Base-by-base conservation (phyloP, 352 stramenopile genomes). In the Aphanomyces euteiches region DNA sequence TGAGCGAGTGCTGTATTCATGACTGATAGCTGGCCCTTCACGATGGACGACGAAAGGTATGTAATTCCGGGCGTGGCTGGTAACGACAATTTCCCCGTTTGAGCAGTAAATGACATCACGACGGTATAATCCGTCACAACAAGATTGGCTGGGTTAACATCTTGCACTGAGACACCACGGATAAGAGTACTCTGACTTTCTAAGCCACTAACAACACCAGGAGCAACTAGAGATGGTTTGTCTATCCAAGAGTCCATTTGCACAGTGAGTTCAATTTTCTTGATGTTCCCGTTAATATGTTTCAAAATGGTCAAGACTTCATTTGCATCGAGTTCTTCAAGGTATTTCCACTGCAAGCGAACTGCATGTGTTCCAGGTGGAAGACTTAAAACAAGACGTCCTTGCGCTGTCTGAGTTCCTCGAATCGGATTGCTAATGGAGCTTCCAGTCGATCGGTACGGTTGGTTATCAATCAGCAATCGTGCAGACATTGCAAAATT, bases 181-280 rank as follows among this genome's bases (percentile, higher is more conserved):
- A 70, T 17, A 12, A 15, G 4, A 8, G 41, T 6, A 3, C 47
- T 12, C 38, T 66, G 57, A 36, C 61, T 70, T 28, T 70, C n/a
- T 4, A 54, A 8, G 8, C 50, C 54, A 8, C 17, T 15, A 10
- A 60, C 7, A 28, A 34, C 21, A 7, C 19, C 13, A 7, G 37
- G n/a, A 7, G 54, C 36, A n/a, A 47, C 39, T 10, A 70, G 7
- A 7, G 12, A n/a, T 12, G 64, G 64, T 13, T 28, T 40, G 40
- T 70, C 53, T 17, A 70, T 19, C 64, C 64, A 70, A 19, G 15
- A 64, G 28, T 60, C 64, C 5, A 70, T 64, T 47, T 70, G 47
- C 15, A 70, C 64, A 8, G 45, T 10, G 8, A 70, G 39, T 15
- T 21, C 39, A 10, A 70, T 13, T n/a, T n/a, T 34, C 36, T 70